Evolutionary conservation across 2,329 filamentous ascomycete genomes (phyloP), one percentile per base, ranked within the genome.

Genomic region (Beauveria australis): DNA sequence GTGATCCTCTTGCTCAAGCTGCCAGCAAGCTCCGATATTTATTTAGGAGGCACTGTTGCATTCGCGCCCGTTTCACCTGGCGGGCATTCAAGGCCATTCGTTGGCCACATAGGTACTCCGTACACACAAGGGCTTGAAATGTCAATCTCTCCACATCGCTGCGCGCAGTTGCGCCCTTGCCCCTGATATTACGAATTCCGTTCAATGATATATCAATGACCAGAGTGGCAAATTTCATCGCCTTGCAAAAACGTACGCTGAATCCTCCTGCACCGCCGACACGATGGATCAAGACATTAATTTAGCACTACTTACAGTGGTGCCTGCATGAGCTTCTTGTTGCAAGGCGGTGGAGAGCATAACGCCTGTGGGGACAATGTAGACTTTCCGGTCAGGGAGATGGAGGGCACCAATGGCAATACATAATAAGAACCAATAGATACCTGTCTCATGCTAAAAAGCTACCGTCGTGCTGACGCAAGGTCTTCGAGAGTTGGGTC

Each of bases 1-100:
- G 54, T 49, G 41, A 49, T 49, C 54, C 44, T 46, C 41, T 57
- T 41, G 44, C 54, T 30, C 44, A 57, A 47, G 28, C 53, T 28
- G 43, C 53, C 53, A 24, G 9, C 28, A 47, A 56, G 19, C 28
- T 48, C 30, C 8, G n/a, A 40, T 46, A 8, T n/a, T 14, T 37
- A 37, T 37, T 37, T 37, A n/a, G 52, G 8, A n/a, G 26, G 5
- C 24, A 16, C 24, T 57, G n/a, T 16, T 40, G 57, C 49, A 26
- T 37, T 43, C 24, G 49, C 28, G 40, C 41, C 28, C 40, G 57
- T 53, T 60, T 53, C 48, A 53, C 57, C 28, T 3, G 26, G 56
- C 56, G 56, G 56, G 56, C 48, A 46, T 47, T 24, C 24, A 12
- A 9, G 14, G 22, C 52, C 24, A 12, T 18, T n/a, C 22, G 19